Conservation (phyloP, 73 alveolate species). For the Paramecium primaurelia region DNA sequence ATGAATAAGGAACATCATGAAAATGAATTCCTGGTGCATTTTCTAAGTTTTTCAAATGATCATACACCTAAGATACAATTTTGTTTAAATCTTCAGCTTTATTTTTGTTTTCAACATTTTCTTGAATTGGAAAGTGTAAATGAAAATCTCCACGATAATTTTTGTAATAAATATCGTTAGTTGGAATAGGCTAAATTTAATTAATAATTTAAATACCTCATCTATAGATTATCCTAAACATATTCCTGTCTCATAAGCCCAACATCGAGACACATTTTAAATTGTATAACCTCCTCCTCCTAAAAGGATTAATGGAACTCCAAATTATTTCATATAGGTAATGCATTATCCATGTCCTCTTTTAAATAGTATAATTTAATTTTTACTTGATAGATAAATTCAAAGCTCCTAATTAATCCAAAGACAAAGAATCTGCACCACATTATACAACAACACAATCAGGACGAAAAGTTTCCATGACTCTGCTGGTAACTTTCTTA, state of each 20-base stretch:
- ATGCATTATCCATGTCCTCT: constrained; percentile 98
- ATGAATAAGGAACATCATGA: constrained; percentile 60
- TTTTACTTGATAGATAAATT: constrained; percentile 75
- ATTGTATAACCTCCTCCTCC: constrained; percentile 99
- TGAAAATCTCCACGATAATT: constrained; percentile 1
- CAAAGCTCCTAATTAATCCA: constrained; percentile 93
- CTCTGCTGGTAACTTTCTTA: constrained; percentile 83
- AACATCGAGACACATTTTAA: constrained; percentile 96
- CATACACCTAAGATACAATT: constrained; percentile 20
- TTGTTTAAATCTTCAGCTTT: constrained; percentile 59
- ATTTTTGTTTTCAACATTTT: constrained; percentile 51
- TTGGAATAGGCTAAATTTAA: constrained; percentile 38
- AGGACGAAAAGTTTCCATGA: constrained; percentile 90
- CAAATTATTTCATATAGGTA: constrained; percentile 83
- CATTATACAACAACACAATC: constrained; percentile 95
- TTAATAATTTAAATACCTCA: not conserved
- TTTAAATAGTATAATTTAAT: not conserved
- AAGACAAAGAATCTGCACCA: constrained; percentile 97
- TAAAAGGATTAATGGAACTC: constrained; percentile 89
- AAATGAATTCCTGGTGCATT: constrained; percentile 64
- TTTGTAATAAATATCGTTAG: constrained; percentile 30
- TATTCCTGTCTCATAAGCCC: constrained; percentile 98
- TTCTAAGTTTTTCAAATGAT: constrained; percentile 42
- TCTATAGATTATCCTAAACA: constrained; percentile 71
- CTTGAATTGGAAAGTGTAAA: constrained; percentile 35